These are phyloP conservation scores for Spathaspora sp. DNA, from an alignment of 1,139 yeast species.

Conservation along the genomic window DNA sequence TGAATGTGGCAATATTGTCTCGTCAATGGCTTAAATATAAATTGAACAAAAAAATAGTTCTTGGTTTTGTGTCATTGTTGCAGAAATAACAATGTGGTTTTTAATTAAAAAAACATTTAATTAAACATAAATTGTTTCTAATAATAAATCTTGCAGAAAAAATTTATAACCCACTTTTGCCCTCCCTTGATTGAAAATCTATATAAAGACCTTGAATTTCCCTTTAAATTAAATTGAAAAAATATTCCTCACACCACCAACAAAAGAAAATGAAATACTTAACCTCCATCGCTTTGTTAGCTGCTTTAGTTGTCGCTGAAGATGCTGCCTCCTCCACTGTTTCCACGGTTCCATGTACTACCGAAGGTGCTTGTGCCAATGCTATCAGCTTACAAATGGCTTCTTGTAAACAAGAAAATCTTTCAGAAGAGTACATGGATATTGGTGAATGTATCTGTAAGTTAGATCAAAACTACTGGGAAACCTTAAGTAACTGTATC, in stretches of 20 bases:
- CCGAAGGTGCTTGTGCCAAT: slow-evolving; percentile 1
- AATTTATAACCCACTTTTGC: not conserved
- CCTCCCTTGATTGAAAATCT: not conserved
- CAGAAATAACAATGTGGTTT: not conserved
- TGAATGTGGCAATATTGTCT: not conserved
- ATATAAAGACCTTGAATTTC: not conserved
- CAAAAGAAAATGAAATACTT: not conserved
- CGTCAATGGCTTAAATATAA: not conserved
- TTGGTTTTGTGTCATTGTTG: not conserved
- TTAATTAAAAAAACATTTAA: not conserved
- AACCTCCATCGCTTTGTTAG: not conserved
- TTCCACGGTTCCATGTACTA: not conserved
- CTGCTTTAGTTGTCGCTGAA: not conserved
- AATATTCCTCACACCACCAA: not conserved
- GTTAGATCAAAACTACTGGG: slow-evolving; percentile 8
- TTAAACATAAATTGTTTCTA: not conserved
- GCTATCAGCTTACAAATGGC: slow-evolving; percentile 4
- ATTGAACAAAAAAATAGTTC: not conserved
- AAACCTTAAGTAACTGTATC: slow-evolving; percentile 8
- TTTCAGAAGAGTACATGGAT: slow-evolving; percentile 1
- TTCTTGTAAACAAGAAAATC: slow-evolving; percentile 5
- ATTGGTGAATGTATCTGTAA: slow-evolving; percentile 8
- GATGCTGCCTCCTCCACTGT: not conserved
- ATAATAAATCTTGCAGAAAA: not conserved
- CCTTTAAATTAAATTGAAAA: not conserved